Evolutionary conservation across 1,139 yeast species (phyloP), one percentile per base, ranked within the genome.

Genomic region (Suhomyces guaymorum): DNA sequence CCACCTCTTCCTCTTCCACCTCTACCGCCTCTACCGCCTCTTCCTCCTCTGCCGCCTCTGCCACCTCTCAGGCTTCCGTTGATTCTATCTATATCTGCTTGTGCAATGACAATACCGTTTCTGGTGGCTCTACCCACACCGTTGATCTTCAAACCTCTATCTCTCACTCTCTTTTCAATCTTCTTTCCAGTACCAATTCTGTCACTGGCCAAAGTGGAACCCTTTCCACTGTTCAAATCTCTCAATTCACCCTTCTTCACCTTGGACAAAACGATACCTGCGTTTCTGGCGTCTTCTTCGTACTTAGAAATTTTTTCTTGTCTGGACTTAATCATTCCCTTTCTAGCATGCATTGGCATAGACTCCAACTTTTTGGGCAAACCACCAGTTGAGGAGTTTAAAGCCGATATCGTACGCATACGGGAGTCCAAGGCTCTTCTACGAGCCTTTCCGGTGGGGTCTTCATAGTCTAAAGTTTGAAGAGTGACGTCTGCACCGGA

Each of bases 261-360:
- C 51, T 72, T 80, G 3, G 89, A 73, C 34, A 90, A 66, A 15
- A 92, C 75, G 41, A 90, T 86, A 7, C 97, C 97, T 2, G 95
- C 95, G 25, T 90, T 90, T 41, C 69, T 74, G 6, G 98, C 97
- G 32, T 86, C 89, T 38, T 73, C 65, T 54, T 86, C 95, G 52
- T 72, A 75, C 51, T 76, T 77, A 5, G 63, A 54, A 22, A 81
- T 75, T 42, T 78, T 75, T 15, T 63, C 58, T 26, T 71, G 60
- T 35, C 82, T 73, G 33, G 80, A 74, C 32, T 69, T 62, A 24
- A 85, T 67, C 82, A 90, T 83, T 2, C 96, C 96, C 53, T 84
- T 85, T 39, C 97, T 73, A 70, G 88, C 80, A 15, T 75, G 59
- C 90, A 92, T 89, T 10, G 98, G 96, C 78, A 87, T 84, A 33